These are phyloP conservation scores for Dothidotthia symphoricarpi DNA, from an alignment of 2,329 filamentous ascomycete genomes.

Conservation along the genomic window DNA sequence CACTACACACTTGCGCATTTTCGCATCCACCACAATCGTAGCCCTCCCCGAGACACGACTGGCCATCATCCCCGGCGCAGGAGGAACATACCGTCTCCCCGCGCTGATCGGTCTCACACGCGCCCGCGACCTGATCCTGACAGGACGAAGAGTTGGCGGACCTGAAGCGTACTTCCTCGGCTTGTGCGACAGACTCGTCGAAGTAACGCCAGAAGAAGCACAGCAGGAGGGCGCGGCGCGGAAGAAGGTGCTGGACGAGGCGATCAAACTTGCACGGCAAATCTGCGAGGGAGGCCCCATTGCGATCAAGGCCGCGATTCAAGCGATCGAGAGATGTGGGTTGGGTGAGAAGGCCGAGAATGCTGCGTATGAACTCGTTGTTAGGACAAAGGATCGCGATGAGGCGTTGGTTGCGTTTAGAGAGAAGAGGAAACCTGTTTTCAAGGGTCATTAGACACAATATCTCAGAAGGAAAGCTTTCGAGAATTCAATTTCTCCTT, in stretches of 20 bases:
- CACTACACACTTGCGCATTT: slow-evolving; percentile 83
- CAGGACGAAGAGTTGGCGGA: slow-evolving; percentile 78
- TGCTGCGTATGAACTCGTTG: slow-evolving; percentile 77
- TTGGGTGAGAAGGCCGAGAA: slow-evolving; percentile 75
- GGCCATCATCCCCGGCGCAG: slow-evolving; percentile 91
- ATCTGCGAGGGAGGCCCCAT: slow-evolving; percentile 90
- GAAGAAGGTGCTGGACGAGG: slow-evolving; percentile 68
- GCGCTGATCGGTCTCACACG: slow-evolving; percentile 74
- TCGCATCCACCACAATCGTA: slow-evolving; percentile 73
- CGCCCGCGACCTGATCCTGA: slow-evolving; percentile 87
- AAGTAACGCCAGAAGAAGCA: slow-evolving; percentile 63
- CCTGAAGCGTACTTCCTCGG: slow-evolving; percentile 90
- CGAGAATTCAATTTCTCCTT: background rate
- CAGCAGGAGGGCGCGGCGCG: slow-evolving; percentile 56
- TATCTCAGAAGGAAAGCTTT: background rate
- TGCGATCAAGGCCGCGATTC: slow-evolving; percentile 74
- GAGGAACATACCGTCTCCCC: slow-evolving; percentile 85
- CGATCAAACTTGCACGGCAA: slow-evolving; percentile 73
- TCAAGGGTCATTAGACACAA: slow-evolving; percentile 51
- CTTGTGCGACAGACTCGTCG: slow-evolving; percentile 84
- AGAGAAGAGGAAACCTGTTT: slow-evolving; percentile 70
- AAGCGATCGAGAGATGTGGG: slow-evolving; percentile 69
- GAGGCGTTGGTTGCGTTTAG: slow-evolving; percentile 86
- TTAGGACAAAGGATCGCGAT: slow-evolving; percentile 79
- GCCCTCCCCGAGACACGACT: slow-evolving; percentile 89